These are phyloP conservation scores for Akanthomyces uredinophilus DNA, from an alignment of 2,329 filamentous ascomycete species.

Conservation along the genomic window DNA sequence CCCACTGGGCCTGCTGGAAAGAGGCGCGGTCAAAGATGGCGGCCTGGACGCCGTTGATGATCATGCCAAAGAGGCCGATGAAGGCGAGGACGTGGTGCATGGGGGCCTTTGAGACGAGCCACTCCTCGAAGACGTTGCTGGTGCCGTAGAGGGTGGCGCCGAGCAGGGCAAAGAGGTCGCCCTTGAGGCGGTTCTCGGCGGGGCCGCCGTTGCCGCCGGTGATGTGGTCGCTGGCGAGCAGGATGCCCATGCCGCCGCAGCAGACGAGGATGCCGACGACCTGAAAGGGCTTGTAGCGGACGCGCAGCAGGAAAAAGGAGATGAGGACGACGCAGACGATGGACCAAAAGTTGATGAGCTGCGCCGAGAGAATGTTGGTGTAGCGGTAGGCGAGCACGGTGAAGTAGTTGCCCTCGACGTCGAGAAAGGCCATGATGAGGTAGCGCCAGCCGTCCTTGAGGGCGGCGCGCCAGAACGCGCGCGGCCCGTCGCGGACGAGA, in stretches of 20 bases:
- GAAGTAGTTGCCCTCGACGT: slow-evolving; percentile 97
- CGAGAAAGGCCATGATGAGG: slow-evolving; percentile 84
- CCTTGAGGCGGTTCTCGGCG: slow-evolving; percentile 71
- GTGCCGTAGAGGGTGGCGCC: slow-evolving; percentile 90
- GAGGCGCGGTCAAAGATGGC: slow-evolving; percentile 82
- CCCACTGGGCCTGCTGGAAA: slow-evolving; percentile 62
- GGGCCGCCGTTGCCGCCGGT: slow-evolving; percentile 65
- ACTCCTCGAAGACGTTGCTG: slow-evolving; percentile 89
- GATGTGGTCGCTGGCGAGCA: slow-evolving; percentile 84
- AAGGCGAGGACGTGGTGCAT: slow-evolving; percentile 92
- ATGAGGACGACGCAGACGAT: slow-evolving; percentile 87
- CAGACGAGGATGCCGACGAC: slow-evolving; percentile 82
- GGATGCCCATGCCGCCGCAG: slow-evolving; percentile 82
- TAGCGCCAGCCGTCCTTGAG: slow-evolving; percentile 83
- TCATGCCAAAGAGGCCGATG: slow-evolving; percentile 78
- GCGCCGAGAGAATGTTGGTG: slow-evolving; percentile 86
- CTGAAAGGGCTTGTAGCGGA: slow-evolving; percentile 86
- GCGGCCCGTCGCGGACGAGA: slow-evolving; percentile 71
- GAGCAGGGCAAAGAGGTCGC: slow-evolving; percentile 84
- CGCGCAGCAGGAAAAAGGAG: slow-evolving; percentile 75
- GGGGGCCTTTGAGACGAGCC: slow-evolving; percentile 79
- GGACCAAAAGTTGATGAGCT: slow-evolving; percentile 98
- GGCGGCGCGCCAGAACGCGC: slow-evolving; percentile 61
- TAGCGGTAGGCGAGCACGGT: slow-evolving; percentile 89
- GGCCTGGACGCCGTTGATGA: slow-evolving; percentile 88